These are phyloP conservation scores for Monoraphidium neglectum DNA, from an alignment of 139 green algal species.

Conservation along the genomic window DNA sequence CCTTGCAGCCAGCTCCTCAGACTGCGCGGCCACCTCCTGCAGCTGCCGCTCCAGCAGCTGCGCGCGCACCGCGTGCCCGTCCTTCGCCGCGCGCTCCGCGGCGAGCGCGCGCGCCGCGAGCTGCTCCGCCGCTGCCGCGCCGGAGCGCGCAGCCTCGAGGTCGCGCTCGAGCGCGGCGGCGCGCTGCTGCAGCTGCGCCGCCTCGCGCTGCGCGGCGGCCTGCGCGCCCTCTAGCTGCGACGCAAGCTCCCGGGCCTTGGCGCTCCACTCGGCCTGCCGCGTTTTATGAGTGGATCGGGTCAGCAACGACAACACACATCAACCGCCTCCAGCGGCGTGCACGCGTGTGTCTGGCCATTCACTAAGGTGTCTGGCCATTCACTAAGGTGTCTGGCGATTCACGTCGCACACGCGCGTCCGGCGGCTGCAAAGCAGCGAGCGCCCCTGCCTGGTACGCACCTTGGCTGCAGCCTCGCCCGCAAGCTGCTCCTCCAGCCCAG, in stretches of 20 bases:
- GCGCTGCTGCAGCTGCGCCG: slow-evolving; percentile 7
- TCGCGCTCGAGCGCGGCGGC: background rate
- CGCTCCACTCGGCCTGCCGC: background rate
- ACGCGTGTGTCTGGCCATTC: too few relatives aligned
- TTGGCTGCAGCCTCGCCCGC: background rate
- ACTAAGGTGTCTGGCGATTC: too few relatives aligned
- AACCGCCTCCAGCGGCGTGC: too few relatives aligned
- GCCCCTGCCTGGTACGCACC: too few relatives aligned
- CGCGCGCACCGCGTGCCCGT: background rate
- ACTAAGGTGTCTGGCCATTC: too few relatives aligned
- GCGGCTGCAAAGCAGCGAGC: too few relatives aligned
- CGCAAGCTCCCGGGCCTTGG: background rate
- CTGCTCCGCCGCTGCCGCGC: slow-evolving; percentile 9
- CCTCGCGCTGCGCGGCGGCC: slow-evolving; percentile 19
- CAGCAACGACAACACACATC: too few relatives aligned
- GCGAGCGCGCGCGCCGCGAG: slow-evolving; percentile 20
- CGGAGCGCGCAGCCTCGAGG: background rate
- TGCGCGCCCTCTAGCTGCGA: slow-evolving; percentile 7
- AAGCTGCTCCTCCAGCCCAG: slow-evolving; percentile 19
- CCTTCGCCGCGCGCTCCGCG: slow-evolving; percentile 4
- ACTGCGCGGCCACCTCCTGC: background rate
- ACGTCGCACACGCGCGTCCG: too few relatives aligned
- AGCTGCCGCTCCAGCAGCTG: slow-evolving; percentile 1
- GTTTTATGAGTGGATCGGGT: too few relatives aligned
- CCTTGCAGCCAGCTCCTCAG: background rate